Evolutionary conservation across 495 filamentous ascomycete genomes (phyloP), one percentile per base, ranked within the genome.

Genomic region (Sporormia fimetaria): DNA sequence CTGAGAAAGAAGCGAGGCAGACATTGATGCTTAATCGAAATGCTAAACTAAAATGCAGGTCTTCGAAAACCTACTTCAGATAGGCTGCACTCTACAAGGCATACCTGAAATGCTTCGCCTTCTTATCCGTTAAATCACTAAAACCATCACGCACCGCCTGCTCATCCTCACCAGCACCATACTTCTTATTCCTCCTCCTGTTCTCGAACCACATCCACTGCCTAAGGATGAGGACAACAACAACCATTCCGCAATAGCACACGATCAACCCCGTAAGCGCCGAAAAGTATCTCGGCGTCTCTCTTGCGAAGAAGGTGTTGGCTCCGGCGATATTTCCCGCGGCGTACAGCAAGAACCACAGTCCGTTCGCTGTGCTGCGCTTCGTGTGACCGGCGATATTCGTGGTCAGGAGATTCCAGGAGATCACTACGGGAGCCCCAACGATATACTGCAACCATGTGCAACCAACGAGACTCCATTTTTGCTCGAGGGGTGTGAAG

Each of bases 181-280:
- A 66, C 61, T 42, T 73, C 66, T 16, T 57, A 52, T 77, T 74
- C 7, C 73, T 66, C 33, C 64, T 66, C 42, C 61, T 54, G 38
- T 78, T 78, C 60, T 79, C 76, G 56, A 66, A 47, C 37, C 23
- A 27, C 44, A 47, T 47, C 12, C 25, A 40, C 44, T 11, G 60
- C 10, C 63, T 63, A 1, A 79, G 58, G 2, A 40, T 21, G 6
- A 34, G 10, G 69, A 52, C 9, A 67, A 47, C 6, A 69, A 64
- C n/a, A 75, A 64, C 66, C 1, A 74, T 50, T 12, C 35, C 37
- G 70, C 62, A 14, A 75, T 78, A 73, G 8, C 68, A 69, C 5
- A 76, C 70, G 37, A 81, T 74, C 64, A 78, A 75, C 1, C 67
- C 71, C 63, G 73, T 76, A 33, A 80, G 75, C 3, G 73, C 75